Conservation (phyloP, 2,329 filamentous ascomycete genomes). For the Alternaria viburni region DNA sequence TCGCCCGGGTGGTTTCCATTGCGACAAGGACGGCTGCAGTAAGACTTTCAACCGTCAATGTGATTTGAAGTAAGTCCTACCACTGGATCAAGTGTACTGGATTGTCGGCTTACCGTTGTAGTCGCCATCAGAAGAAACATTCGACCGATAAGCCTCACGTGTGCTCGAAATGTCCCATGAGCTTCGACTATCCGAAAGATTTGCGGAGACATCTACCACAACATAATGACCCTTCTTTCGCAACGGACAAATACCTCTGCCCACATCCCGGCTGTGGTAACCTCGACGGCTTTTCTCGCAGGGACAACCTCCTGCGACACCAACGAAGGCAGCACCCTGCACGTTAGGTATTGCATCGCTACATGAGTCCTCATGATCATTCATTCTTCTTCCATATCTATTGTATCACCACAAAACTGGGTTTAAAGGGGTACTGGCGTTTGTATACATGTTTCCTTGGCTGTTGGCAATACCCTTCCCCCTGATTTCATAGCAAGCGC, state of each 20-base stretch:
- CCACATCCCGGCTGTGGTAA: conserved; percentile 34
- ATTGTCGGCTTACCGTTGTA: conserved; percentile 19
- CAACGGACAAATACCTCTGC: conserved; percentile 27
- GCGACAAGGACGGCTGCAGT: conserved; percentile 27
- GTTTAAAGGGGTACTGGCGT: not conserved
- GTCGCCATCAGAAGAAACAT: conserved; percentile 45
- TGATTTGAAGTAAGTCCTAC: conserved; percentile 42
- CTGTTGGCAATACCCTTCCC: conserved; percentile 2
- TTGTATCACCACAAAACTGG: not conserved
- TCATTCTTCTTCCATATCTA: not conserved
- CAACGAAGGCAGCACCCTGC: conserved; percentile 36
- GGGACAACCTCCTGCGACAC: conserved; percentile 45
- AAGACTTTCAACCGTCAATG: conserved; percentile 41
- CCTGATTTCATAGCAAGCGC: conserved; percentile 1
- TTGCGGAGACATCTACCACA: conserved; percentile 37
- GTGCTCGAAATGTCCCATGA: conserved; percentile 36
- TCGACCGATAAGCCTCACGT: conserved; percentile 39
- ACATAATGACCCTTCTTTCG: conserved; percentile 27
- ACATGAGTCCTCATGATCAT: not conserved
- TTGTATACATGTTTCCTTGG: not conserved
- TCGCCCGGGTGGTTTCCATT: conserved; percentile 34
- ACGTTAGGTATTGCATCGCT: conserved; percentile 4
- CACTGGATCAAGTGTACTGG: not conserved
- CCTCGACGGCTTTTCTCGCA: conserved; percentile 41
- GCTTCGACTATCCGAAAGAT: conserved; percentile 47